Conservation (phyloP, 1,284 basidiomycete species). For the Leucoagaricus sp. region DNA sequence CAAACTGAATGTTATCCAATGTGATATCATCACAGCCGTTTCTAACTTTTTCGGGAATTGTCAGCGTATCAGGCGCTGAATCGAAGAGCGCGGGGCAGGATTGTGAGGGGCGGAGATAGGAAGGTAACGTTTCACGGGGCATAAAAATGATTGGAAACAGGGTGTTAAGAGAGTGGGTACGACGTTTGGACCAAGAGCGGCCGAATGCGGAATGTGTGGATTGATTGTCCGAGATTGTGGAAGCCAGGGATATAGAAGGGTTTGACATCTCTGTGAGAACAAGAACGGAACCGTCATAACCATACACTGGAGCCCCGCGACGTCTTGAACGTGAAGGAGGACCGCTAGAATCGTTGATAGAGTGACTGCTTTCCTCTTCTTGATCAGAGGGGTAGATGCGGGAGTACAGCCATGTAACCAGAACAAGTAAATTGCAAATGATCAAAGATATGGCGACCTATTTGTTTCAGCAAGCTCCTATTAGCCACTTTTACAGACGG, state of each 20-base stretch:
- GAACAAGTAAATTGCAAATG: constrained; percentile 22
- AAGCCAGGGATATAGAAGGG: background rate
- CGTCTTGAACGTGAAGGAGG: background rate
- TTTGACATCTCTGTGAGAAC: constrained; percentile 7
- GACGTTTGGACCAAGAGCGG: background rate
- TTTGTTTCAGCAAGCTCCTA: background rate
- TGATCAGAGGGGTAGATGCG: constrained; percentile 14
- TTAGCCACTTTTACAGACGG: background rate
- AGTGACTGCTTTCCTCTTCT: background rate
- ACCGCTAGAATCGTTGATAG: background rate
- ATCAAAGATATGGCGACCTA: constrained; percentile 20
- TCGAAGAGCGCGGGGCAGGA: constrained; percentile 1
- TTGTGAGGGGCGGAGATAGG: background rate
- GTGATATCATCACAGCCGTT: background rate
- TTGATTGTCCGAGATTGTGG: background rate
- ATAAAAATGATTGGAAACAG: background rate
- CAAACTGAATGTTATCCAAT: background rate
- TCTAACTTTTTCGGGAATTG: background rate
- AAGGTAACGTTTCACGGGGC: background rate
- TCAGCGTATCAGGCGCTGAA: background rate
- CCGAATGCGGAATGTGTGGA: background rate
- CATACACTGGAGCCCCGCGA: background rate
- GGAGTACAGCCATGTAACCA: constrained; percentile 22
- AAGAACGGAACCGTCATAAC: constrained; percentile 6
- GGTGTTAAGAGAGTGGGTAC: background rate